These are phyloP conservation scores for Vaccinium macrocarpon DNA, from an alignment of 148 eudicot genomes.

Conservation along the genomic window DNA sequence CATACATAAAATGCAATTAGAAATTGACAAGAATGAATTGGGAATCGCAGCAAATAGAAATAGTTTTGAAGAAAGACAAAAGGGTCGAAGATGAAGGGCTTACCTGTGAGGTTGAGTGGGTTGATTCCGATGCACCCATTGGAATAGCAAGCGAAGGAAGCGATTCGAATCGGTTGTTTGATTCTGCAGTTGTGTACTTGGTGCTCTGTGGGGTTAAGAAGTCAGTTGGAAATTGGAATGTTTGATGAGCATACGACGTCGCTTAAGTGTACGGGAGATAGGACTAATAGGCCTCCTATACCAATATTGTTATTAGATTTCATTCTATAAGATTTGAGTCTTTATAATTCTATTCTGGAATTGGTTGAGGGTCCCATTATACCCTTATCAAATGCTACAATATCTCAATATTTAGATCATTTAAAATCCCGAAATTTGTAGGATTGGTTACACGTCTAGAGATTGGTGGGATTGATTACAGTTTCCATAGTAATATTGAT, in stretches of 20 bases:
- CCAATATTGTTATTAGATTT: no score
- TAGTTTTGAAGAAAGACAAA: not conserved
- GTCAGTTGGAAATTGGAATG: not conserved
- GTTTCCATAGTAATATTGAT: no score
- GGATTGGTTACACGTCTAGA: no score
- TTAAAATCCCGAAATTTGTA: no score
- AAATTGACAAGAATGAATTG: not conserved
- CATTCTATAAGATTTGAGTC: no score
- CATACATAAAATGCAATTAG: not conserved
- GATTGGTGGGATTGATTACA: no score
- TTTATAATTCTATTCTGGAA: no score
- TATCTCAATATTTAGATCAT: no score
- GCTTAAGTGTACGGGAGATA: no score
- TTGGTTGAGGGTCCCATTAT: no score
- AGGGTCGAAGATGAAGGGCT: not conserved
- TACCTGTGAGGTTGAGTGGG: conserved; percentile 22
- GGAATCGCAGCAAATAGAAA: not conserved
- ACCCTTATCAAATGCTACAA: no score
- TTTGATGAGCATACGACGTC: not conserved
- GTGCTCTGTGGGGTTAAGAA: not conserved
- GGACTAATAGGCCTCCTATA: no score
- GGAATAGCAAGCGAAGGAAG: not conserved
- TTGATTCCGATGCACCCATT: conserved; percentile 27
- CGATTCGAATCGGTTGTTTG: not conserved
- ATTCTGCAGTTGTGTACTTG: not conserved